Conservation (phyloP, 2,329 filamentous ascomycete genomes). For the Reticulascus tulasneorum region DNA sequence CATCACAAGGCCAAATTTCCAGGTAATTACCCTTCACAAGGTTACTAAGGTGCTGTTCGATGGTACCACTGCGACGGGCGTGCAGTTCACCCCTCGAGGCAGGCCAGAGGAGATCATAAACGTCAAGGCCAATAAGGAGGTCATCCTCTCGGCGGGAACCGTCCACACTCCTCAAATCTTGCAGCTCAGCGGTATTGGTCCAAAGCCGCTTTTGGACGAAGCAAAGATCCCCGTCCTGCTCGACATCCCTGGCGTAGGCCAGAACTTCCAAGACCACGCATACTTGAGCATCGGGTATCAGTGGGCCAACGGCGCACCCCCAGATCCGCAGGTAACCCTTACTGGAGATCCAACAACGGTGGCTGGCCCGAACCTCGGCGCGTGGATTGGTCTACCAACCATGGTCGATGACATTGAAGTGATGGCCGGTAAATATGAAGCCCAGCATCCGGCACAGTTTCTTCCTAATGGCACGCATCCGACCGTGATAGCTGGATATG, state of each 20-base stretch:
- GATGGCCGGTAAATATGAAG: slow-evolving; percentile 12
- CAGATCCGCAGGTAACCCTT: slow-evolving; percentile 1
- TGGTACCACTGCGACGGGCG: slow-evolving; percentile 18
- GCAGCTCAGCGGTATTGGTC: slow-evolving; percentile 40
- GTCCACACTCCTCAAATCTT: slow-evolving; percentile 35
- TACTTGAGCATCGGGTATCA: slow-evolving; percentile 18
- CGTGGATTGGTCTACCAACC: slow-evolving; percentile 17
- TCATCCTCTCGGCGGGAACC: slow-evolving; percentile 31
- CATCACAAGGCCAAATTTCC: slow-evolving; percentile 17
- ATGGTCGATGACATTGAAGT: slow-evolving; percentile 14
- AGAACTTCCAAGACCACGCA: slow-evolving; percentile 35
- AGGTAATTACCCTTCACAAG: slow-evolving; percentile 18
- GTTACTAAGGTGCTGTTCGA: slow-evolving; percentile 17
- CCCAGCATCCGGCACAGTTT: slow-evolving; percentile 14
- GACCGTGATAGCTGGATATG: slow-evolving; percentile 24
- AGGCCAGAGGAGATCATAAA: slow-evolving; percentile 10
- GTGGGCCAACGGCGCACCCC: slow-evolving; percentile 6
- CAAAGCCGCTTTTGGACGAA: slow-evolving; percentile 24
- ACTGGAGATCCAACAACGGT: slow-evolving; percentile 6
- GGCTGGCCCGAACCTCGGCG: slow-evolving; percentile 15
- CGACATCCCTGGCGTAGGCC: slow-evolving; percentile 40
- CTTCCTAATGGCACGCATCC: slow-evolving; percentile 14
- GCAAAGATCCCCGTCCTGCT: slow-evolving; percentile 31
- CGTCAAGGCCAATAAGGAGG: slow-evolving; percentile 25
- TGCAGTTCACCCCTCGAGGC: slow-evolving; percentile 15